Conservation (phyloP, 192 early-diverging fungal genomes). For the Radiomyces spectabilis region DNA sequence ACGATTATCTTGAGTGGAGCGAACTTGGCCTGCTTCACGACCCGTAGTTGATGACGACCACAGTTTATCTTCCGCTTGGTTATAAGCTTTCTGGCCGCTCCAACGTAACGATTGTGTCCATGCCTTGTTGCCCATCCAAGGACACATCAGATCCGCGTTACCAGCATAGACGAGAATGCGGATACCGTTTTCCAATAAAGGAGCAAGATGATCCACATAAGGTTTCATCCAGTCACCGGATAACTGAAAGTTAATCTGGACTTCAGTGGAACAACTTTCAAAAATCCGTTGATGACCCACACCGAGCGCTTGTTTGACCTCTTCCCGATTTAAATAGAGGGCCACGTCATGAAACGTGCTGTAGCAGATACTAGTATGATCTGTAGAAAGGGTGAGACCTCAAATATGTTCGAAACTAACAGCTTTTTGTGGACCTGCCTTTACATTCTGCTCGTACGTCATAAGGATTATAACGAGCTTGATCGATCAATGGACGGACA, state of each 20-base stretch:
- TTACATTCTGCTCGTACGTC: not conserved
- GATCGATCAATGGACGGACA: not conserved
- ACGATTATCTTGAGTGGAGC: not conserved
- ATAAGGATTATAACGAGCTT: not conserved
- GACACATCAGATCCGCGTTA: not conserved
- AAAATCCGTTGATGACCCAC: not conserved
- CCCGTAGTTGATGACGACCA: not conserved
- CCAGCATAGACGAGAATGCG: not conserved
- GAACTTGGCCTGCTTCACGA: not conserved
- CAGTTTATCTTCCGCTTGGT: not conserved
- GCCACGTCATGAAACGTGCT: too few relatives aligned
- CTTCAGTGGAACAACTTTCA: not conserved
- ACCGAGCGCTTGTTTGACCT: slow-evolving; percentile 36
- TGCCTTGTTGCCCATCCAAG: not conserved
- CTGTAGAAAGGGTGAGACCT: too few relatives aligned
- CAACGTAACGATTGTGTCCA: not conserved
- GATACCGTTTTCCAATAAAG: not conserved
- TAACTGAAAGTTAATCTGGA: not conserved
- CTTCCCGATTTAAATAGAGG: slow-evolving; percentile 78
- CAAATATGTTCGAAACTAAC: too few relatives aligned
- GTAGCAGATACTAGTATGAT: too few relatives aligned
- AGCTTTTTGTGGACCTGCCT: not conserved
- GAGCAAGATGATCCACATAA: not conserved
- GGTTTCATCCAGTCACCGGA: not conserved
- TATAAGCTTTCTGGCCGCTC: not conserved